These are phyloP conservation scores for Cudoniella acicularis DNA, from an alignment of 495 filamentous ascomycete genomes.

Conservation along the genomic window DNA sequence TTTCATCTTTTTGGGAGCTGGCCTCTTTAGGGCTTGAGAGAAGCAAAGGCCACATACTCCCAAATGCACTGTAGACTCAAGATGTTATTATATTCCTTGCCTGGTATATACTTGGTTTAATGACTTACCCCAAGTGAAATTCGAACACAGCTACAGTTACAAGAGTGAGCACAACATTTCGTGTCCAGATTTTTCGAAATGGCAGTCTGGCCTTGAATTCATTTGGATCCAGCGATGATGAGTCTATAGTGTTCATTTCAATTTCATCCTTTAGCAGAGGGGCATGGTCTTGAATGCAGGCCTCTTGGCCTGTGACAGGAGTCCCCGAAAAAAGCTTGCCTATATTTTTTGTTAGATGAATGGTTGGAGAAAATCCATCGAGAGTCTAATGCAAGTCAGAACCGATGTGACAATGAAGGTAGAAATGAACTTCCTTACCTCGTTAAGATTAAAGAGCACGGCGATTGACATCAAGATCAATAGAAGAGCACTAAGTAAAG, in stretches of 20 bases:
- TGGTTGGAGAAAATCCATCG: no score
- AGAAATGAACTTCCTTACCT: slow-evolving; percentile 50
- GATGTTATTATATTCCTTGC: no score
- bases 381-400: no score
- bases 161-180: slow-evolving; percentile 49
- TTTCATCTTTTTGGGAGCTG: slow-evolving; percentile 41
- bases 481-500: slow-evolving; percentile 64
- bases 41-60: slow-evolving; percentile 77
- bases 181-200: slow-evolving; percentile 73
- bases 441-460: slow-evolving; percentile 63
- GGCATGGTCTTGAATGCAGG: no score
- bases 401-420: no score
- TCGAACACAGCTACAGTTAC: slow-evolving; percentile 49
- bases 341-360: no score
- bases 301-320: no score
- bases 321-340: no score
- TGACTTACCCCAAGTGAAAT: slow-evolving; percentile 63
- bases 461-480: slow-evolving; percentile 48
- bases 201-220: slow-evolving; percentile 28
- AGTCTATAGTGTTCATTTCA: no score
- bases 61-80: slow-evolving; percentile 67
- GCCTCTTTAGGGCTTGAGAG: slow-evolving; percentile 65
- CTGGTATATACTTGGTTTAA: no score
- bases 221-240: no score
- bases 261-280: no score